Evolutionary conservation across 2,329 filamentous ascomycete genomes (phyloP).

Genomic region (Cercospora nicotianae): DNA sequence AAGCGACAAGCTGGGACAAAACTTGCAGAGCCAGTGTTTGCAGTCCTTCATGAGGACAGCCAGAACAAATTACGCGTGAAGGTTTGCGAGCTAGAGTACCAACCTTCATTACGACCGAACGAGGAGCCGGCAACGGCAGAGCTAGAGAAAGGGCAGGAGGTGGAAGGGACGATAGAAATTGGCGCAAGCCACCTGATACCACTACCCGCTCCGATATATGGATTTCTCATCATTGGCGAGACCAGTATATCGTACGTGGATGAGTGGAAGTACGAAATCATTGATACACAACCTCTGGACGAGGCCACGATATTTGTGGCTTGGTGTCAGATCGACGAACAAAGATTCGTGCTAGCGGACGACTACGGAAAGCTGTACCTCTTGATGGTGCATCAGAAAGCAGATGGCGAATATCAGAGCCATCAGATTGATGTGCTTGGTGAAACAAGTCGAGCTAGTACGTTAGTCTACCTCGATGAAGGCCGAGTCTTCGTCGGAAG

Average conservation of each 20-base stretch:
- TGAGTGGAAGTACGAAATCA: conserved; percentile 65
- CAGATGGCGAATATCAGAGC: conserved; percentile 65
- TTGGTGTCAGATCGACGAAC: conserved; percentile 81
- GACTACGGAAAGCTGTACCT: conserved; percentile 85
- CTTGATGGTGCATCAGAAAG: conserved; percentile 71
- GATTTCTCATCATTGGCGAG: conserved; percentile 51
- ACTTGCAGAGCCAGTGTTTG: conserved; percentile 59
- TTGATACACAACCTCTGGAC: conserved; percentile 63
- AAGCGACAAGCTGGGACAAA: conserved; percentile 45
- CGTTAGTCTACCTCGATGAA: conserved; percentile 73
- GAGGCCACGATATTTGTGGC: conserved; percentile 86
- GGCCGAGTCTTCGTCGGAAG: conserved; percentile 82
- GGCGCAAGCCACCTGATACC: conserved; percentile 64
- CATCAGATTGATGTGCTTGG: conserved; percentile 71
- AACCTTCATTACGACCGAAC: conserved; percentile 44
- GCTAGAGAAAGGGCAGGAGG: conserved; percentile 51
- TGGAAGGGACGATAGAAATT: conserved; percentile 55
- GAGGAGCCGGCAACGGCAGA: conserved; percentile 54
- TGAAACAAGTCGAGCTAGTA: conserved; percentile 71
- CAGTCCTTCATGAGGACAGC: conserved; percentile 65
- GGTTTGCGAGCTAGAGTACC: conserved; percentile 57
- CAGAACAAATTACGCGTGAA: conserved; percentile 56
- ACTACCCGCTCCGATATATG: conserved; percentile 57
- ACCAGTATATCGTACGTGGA: conserved; percentile 84
- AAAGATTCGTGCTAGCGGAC: conserved; percentile 84